Base-by-base conservation (phyloP, 352 stramenopile genomes). In the Globisporangium solare region DNA sequence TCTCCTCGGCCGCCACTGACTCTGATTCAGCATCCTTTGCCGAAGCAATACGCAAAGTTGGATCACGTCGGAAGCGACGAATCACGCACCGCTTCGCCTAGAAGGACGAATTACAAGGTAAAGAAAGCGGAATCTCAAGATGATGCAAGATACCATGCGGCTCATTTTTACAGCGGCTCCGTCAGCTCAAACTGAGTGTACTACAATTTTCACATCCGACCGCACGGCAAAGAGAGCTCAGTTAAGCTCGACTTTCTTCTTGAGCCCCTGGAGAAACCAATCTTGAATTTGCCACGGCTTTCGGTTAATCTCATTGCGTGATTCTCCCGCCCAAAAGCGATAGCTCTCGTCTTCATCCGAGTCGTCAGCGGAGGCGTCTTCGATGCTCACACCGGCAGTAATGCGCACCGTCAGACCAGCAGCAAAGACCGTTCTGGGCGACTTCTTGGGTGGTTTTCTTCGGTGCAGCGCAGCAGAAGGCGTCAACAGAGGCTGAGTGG, bases 271-370 rank as follows among this genome's bases (percentile, higher is more conserved):
- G 42, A 71, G 56, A 15, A 84, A 53, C 74, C 74, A 84, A 43
- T 63, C 63, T 18, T 74, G 48, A 31, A 84, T 81, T 49, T 54
- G 73, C 74, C 74, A 84, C 13, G 74, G 74, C 46, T 73, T 63
- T 48, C 54, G 55, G 52, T 67, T 66, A 35, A 78, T 51, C 31
- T 78, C 56, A 15, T 75, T 66, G 35, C 64, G 60, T 41, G 69
- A 78, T 13, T 67, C 71, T 6, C 71, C 71, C 1, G 24, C 49
- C 58, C 58, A 58, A 24, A 53, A 57, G 27, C n/a, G 49, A 8
- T 20, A 42, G n/a, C 57, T 37, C 7, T 27, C 17, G 31, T 46
- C 56, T 11, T 49, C 40, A 0, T 35, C 7, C 7, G 27, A 35
- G 27, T 46, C 56, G n/a, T 47, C 40, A 13, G 14, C 45, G 3